Evolutionary conservation across 177 flowering plant species (phyloP).

Genomic region (Tripterygium wilfordii): DNA sequence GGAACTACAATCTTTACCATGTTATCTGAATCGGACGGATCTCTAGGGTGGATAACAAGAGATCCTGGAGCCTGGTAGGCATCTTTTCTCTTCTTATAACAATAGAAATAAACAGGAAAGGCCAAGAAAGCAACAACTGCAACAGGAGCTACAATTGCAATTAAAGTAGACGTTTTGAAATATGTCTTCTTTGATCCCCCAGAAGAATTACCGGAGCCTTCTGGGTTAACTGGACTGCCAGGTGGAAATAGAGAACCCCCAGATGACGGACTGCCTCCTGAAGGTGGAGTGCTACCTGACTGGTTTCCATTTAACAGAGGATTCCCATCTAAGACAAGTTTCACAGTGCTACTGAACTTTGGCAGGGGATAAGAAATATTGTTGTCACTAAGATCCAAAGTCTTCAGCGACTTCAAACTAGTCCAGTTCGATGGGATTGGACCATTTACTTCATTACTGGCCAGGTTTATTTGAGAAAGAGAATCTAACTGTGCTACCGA

Average conservation of each 20-base stretch:
- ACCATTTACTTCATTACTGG: slow-evolving; percentile 27
- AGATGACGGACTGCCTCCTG: slow-evolving; percentile 16
- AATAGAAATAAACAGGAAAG: slow-evolving; percentile 35
- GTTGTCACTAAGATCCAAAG: slow-evolving; percentile 36
- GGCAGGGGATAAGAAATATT: slow-evolving; percentile 40
- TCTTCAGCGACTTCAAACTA: slow-evolving; percentile 23
- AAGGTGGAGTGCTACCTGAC: slow-evolving; percentile 9
- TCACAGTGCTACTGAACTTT: slow-evolving; percentile 19
- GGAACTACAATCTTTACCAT: slow-evolving; percentile 68
- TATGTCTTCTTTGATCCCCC: slow-evolving; percentile 7
- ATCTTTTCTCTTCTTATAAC: slow-evolving; percentile 41
- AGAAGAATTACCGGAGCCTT: neutral
- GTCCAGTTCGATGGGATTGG: slow-evolving; percentile 34
- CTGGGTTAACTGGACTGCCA: slow-evolving; percentile 9
- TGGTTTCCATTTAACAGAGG: slow-evolving; percentile 19
- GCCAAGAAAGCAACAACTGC: slow-evolving; percentile 34
- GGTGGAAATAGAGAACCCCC: slow-evolving; percentile 13
- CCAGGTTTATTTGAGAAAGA: slow-evolving; percentile 25
- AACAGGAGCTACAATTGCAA: slow-evolving; percentile 47
- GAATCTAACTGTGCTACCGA: slow-evolving; percentile 25
- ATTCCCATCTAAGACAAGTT: slow-evolving; percentile 22
- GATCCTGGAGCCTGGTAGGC: slow-evolving; percentile 36
- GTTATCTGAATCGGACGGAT: slow-evolving; percentile 67
- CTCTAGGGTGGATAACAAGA: slow-evolving; percentile 77
- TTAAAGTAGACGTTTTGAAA: slow-evolving; percentile 24